Conservation (phyloP, 495 filamentous ascomycete species). For the Trichoderma parareesei region DNA sequence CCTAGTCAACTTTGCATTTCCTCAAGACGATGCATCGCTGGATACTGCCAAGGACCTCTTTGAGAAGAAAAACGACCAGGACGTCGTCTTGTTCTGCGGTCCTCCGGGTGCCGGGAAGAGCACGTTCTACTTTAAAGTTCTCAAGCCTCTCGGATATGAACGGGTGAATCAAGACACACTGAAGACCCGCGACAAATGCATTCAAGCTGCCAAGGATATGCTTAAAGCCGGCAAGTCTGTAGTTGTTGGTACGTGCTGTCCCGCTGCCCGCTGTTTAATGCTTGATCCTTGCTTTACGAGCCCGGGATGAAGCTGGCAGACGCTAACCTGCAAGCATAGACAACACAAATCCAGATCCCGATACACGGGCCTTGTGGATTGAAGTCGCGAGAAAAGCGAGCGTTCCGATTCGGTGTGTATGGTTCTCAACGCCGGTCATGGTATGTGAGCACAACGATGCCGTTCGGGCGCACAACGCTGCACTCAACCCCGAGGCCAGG, state of each 20-base stretch:
- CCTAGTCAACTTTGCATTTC: slow-evolving; percentile 30
- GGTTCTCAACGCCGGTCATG: slow-evolving; percentile 63
- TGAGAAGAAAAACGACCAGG: slow-evolving; percentile 54
- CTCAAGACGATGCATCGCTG: slow-evolving; percentile 12
- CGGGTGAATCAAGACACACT: slow-evolving; percentile 84
- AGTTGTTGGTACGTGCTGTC: slow-evolving; percentile 58
- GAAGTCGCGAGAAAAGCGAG: slow-evolving; percentile 59
- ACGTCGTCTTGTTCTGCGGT: slow-evolving; percentile 80
- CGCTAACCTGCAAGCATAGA: slow-evolving; percentile 43
- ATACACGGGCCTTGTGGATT: slow-evolving; percentile 67
- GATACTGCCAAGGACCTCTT: slow-evolving; percentile 33
- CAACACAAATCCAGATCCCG: slow-evolving; percentile 82
- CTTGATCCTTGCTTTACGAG: slow-evolving; percentile 11
- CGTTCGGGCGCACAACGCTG: slow-evolving; percentile 63
- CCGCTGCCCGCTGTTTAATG: neutral
- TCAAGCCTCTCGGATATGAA: slow-evolving; percentile 74
- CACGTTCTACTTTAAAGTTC: slow-evolving; percentile 73
- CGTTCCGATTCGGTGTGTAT: slow-evolving; percentile 75
- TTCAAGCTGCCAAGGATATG: slow-evolving; percentile 62
- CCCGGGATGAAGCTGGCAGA: slow-evolving; percentile 8
- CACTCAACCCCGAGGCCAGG: slow-evolving; percentile 79
- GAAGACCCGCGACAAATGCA: slow-evolving; percentile 77
- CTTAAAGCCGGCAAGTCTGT: slow-evolving; percentile 59
- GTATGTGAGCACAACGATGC: slow-evolving; percentile 87
- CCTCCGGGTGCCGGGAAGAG: slow-evolving; percentile 87